Conservation (phyloP, 2,329 filamentous ascomycete genomes). For the Colletotrichum chlorophyti region DNA sequence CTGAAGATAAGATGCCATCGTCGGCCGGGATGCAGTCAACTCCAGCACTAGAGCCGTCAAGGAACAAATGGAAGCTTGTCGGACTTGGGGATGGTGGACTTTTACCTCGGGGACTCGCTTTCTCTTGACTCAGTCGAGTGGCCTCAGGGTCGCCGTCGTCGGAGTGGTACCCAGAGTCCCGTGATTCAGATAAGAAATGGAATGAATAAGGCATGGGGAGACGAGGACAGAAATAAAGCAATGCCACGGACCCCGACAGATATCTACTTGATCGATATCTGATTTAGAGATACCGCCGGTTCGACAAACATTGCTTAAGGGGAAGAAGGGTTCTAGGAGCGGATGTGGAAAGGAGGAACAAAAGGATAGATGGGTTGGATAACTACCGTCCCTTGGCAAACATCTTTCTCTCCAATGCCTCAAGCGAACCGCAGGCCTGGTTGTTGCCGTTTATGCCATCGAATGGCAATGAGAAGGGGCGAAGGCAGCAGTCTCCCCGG, state of each 20-base stretch:
- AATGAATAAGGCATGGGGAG: background rate
- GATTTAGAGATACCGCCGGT: background rate
- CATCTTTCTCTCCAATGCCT: no score
- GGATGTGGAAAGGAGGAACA: background rate
- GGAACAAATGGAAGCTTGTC: constrained; percentile 3
- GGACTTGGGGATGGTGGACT: no score
- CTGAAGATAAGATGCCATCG: background rate
- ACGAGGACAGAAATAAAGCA: background rate
- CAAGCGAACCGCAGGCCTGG: no score
- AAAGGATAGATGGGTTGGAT: background rate
- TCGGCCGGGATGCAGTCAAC: background rate
- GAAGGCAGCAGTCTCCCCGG: no score
- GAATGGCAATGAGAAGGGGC: no score
- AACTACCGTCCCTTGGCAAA: no score
- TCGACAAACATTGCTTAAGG: background rate
- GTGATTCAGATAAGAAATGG: background rate
- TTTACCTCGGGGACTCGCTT: no score
- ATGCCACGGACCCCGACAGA: background rate
- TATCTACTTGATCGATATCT: background rate
- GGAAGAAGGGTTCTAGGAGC: constrained; percentile 4
- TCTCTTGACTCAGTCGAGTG: no score
- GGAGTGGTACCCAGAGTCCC: background rate
- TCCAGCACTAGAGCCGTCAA: constrained; percentile 21
- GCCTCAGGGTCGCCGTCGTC: no score
- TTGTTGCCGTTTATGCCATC: no score